Evolutionary conservation across 2,329 filamentous ascomycete species (phyloP), one percentile per base, ranked within the genome.

Genomic region (Davidsoniella virescens): DNA sequence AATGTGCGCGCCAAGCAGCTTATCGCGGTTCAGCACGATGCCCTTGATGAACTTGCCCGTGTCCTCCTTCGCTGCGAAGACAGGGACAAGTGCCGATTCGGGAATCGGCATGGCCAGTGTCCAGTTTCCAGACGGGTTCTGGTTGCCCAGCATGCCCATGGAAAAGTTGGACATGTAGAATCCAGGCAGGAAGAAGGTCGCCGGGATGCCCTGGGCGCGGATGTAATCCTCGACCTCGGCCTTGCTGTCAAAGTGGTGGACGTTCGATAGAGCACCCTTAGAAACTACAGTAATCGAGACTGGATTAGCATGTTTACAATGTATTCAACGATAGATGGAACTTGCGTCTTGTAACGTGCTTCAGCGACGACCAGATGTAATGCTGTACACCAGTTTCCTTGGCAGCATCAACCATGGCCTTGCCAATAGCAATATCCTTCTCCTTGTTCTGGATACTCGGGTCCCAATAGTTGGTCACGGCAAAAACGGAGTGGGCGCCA

Each of bases 201-300:
- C 66, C 1, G 68, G 67, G 2, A 80, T 60, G 0, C 66, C 67
- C 2, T 70, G 61, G 0, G 56, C 51, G 9, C 72, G 70, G 50
- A 80, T 75, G 55, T 80, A 77, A n/a, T 65, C 53, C 55, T 78
- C 75, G 10, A 74, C 67, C 29, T 70, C 61, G 25, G 73, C 71
- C 58, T 80, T 80, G 52, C 62, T 63, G 56, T 80, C 76, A 53
- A 80, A 80, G 52, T 73, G 69, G 44, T 61, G 54, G 5, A 72
- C 67, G 16, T 64, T 56, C 3, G 59, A 39, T 1, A 70, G 59
- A 1, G 56, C 59, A 2, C 69, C 69, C 0, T 61, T 60, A 39
- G 64, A 58, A 3, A 64, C 49, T 54, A n/a, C 1, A 33, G 12
- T 10, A n/a, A 10, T 12, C 6, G 3, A 33, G 44, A 29, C 5